Conservation (phyloP, 1,284 basidiomycete species). For the Heterobasidion parviporum region DNA sequence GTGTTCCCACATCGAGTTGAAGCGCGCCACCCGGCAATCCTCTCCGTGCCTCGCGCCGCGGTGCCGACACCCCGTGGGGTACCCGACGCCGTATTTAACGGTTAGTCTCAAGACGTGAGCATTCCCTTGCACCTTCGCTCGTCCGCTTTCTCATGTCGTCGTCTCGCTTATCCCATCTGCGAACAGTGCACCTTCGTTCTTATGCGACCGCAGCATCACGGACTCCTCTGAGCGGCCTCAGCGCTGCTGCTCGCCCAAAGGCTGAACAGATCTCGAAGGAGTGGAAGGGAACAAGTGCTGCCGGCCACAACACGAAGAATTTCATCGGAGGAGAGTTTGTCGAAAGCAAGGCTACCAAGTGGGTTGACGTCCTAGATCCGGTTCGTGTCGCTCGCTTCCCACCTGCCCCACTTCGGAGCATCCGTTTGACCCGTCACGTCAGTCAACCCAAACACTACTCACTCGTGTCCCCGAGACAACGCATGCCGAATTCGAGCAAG, state of each 20-base stretch:
- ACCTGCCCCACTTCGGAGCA: background rate
- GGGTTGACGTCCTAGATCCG: conserved; percentile 85
- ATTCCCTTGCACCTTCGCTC: background rate
- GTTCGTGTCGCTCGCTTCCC: conserved; percentile 33
- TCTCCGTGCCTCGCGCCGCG: too few relatives aligned
- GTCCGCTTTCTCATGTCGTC: conserved; percentile 15
- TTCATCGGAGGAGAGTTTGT: conserved; percentile 85
- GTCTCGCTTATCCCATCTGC: conserved; percentile 23
- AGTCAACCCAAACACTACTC: conserved; percentile 87
- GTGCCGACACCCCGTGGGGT: background rate
- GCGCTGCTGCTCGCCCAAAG: conserved; percentile 41
- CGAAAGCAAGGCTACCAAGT: conserved; percentile 70
- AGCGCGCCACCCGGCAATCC: too few relatives aligned
- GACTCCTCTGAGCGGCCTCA: conserved; percentile 32
- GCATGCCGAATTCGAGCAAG: conserved; percentile 72
- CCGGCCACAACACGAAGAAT: conserved; percentile 81
- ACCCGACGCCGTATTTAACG: background rate
- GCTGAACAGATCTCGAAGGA: conserved; percentile 61
- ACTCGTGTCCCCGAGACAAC: conserved; percentile 90
- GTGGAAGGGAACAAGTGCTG: conserved; percentile 83
- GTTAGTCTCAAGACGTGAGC: too few relatives aligned
- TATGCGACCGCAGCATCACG: conserved; percentile 32
- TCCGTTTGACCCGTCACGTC: background rate
- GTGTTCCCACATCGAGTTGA: too few relatives aligned
- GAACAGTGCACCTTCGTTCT: conserved; percentile 25